A percentile compares a stretch with the other conserved stretches of the same genome.
Evolutionary conservation across 176 grass and related monocot species (phyloP).

Genomic region (Alloteropsis semialata): DNA sequence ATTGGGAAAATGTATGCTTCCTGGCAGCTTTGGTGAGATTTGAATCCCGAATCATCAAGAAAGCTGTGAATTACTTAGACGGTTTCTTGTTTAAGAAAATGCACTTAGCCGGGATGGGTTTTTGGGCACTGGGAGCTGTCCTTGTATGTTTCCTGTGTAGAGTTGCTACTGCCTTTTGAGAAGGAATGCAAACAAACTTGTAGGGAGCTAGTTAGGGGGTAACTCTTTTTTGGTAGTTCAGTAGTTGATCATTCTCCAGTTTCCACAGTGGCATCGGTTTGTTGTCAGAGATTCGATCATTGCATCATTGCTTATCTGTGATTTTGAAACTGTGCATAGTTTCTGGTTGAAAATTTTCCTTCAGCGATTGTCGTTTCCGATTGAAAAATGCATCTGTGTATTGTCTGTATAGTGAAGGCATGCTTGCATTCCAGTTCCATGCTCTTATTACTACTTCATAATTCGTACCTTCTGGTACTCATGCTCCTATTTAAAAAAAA

Average conservation of each 20-base stretch:
- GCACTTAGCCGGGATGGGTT: neutral
- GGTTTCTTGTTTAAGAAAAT: slow-evolving; percentile 15
- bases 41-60: neutral
- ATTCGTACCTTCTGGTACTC: neutral
- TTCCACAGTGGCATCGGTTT: neutral
- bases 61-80: neutral
- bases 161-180: neutral
- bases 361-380: neutral
- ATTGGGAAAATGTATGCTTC: neutral
- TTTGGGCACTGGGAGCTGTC: neutral
- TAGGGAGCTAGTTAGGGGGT: neutral
- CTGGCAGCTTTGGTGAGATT: neutral
- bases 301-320: too few species aligned
- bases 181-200: neutral
- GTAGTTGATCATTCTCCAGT: too few species aligned
- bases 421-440: neutral
- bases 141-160: neutral
- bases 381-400: neutral
- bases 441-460: neutral
- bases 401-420: neutral
- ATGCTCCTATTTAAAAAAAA: neutral
- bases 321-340: too few species aligned
- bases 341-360: neutral
- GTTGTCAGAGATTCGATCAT: neutral
- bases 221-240: neutral